A percentile compares a stretch with the other conserved stretches of the same genome.
Conservation (phyloP, 108 stramenopile genomes). For the Pseudonitzschia pungens region DNA sequence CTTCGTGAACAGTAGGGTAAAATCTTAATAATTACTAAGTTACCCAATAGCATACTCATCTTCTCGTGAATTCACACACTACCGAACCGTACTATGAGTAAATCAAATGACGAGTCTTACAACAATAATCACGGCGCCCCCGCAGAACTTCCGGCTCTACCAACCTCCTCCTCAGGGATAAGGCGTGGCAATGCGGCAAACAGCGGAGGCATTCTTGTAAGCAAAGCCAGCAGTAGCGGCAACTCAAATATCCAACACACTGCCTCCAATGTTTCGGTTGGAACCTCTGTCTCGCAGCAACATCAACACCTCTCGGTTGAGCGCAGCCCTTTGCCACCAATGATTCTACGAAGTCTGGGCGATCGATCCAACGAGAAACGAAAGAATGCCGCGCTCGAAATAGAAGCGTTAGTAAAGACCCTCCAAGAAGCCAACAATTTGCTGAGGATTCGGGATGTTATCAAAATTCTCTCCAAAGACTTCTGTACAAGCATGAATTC, state of each 20-base stretch:
- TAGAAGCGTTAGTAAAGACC: conserved; percentile 91
- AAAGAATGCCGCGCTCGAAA: conserved; percentile 97
- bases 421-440: conserved; percentile 79
- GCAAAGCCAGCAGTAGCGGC: background rate
- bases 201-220: background rate
- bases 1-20: too few species aligned
- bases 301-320: conserved; percentile 44
- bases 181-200: background rate
- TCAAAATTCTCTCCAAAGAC: conserved; percentile 89
- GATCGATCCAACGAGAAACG: conserved; percentile 99
- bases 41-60: too few species aligned
- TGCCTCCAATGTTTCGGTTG: conserved; percentile 19
- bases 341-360: conserved; percentile 86
- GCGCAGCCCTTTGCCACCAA: conserved; percentile 73
- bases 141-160: conserved; percentile 5
- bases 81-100: background rate
- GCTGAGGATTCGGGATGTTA: conserved; percentile 78
- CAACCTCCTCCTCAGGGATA: background rate
- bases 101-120: background rate
- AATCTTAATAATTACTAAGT: too few species aligned
- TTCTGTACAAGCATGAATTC: conserved; percentile 96
- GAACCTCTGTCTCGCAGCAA: conserved; percentile 29
- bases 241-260: background rate
- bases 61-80: too few species aligned
- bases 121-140: background rate